Evolutionary conservation across 768 basidiomycete genomes (phyloP), one percentile per base, ranked within the genome.

Genomic region (Tephrocybe rancida): DNA sequence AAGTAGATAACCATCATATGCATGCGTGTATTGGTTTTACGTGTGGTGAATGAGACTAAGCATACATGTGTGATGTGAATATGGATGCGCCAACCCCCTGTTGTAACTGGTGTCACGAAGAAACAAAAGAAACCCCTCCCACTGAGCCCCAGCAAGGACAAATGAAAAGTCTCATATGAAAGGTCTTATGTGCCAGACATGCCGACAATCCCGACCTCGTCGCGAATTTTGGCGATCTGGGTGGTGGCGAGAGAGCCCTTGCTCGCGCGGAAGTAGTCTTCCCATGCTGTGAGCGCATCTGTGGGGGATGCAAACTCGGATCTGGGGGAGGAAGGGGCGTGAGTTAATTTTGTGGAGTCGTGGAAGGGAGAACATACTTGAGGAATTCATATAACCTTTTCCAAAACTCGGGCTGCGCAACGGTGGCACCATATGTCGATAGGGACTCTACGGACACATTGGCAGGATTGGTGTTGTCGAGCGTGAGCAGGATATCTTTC

Each of bases 211-310:
- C 94, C 94, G 16, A 94, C 89, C 19, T 79, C 76, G 67, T 98
- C 96, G 44, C 96, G 81, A 62, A 98, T 94, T 76, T 83, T 90
- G 13, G 96, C 96, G 52, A 97, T 92, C 66, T 98, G 92, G 55
- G 78, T 85, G 0, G 92, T 85, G 16, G 84, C 90, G 62, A 99
- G 77, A 24, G 80, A 80, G 6, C 84, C 87, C 66, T 95, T 95
- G 67, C 85, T 86, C 0, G 87, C 89, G 18, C 84, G 75, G 59
- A 98, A 80, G 72, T 93, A 96, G 50, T 87, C 85, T 70, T 98
- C 95, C 71, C 92, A 98, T 0, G 87, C 90, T 14, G 71, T 67
- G 26, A 84, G 75, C 1, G 84, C 84, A 60, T 95, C 94, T 32
- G 75, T 69, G 24, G 81, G 79, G 29, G 77, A 80, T 21, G 74